Base-by-base conservation (phyloP, 179 eudicot species). In the Dionaea muscipula region DNA sequence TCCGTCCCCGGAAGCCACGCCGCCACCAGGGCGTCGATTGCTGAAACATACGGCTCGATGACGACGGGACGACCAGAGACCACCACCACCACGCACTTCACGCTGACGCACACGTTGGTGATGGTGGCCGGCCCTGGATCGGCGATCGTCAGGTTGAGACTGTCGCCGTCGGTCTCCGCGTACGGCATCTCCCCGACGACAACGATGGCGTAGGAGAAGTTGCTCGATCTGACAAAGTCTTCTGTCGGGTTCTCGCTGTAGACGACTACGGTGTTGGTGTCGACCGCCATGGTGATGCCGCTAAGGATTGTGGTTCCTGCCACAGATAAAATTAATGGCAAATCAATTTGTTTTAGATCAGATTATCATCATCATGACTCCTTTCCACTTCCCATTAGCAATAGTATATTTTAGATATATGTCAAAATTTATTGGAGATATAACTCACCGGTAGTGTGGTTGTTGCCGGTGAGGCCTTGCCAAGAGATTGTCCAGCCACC, bases 401-500 rank as follows among this genome's bases (percentile, higher is more conserved):
- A n/a, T n/a, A n/a, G n/a, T n/a, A n/a, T n/a, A n/a, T n/a, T n/a
- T n/a, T n/a, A n/a, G n/a, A n/a, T n/a, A n/a, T n/a, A n/a, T n/a
- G n/a, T n/a, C n/a, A n/a, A n/a, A n/a, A n/a, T n/a, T n/a, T n/a
- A n/a, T n/a, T 3, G 8, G 35, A 8, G 35, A 28, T 28, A 8
- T 28, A 8, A n/a, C n/a, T n/a, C 66, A 71, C 75, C 75, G 10
- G 67, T 36, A 39, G 65, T 56, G 64, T 56, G 57, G 68, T 66
- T 71, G 75, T 70, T 70, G 59, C 75, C 75, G 10, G 27, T 27
- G 37, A 52, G 23, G 37, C 75, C 75, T 66, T 71, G 71, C 75
- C 75, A 85, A 18, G 85, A 73, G 38, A 73, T 64, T 18, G 94
- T 84, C 94, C 94, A 84, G 26, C 94, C 94, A 27, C 94, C 94